phyloP scores from a whole-genome alignment of 2,329 filamentous ascomycete species.

The Rugonectria rugulosa region DNA sequence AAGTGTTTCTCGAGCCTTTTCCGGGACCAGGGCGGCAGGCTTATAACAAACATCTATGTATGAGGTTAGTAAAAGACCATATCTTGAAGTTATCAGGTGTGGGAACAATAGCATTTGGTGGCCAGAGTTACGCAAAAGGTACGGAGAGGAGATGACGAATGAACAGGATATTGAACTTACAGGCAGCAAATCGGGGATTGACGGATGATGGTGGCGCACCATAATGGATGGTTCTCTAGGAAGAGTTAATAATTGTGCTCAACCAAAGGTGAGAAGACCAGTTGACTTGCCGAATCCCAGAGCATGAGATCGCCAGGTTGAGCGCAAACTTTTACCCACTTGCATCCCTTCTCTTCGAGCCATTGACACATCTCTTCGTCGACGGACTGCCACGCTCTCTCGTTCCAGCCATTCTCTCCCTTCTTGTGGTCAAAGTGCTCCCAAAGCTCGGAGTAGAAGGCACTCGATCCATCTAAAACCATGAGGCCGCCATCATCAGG shows the following conservation, averaged over 20 bases:
- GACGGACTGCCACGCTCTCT: neutral
- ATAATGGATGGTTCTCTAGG: neutral
- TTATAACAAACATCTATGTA: slow-evolving; percentile 3
- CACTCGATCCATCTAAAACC: slow-evolving; percentile 2
- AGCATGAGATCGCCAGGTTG: neutral
- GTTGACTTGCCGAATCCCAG: slow-evolving; percentile 4
- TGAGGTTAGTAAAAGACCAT: too few relatives aligned
- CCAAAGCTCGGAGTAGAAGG: neutral
- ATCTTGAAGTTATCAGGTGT: too few relatives aligned
- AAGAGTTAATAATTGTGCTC: neutral
- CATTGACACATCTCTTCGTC: slow-evolving; percentile 2
- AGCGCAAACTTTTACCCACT: neutral
- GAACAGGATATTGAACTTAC: neutral
- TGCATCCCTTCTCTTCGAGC: neutral
- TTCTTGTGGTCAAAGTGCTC: slow-evolving; percentile 5
- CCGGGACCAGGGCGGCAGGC: neutral
- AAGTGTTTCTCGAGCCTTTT: neutral
- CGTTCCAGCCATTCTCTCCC: neutral
- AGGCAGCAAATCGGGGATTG: neutral
- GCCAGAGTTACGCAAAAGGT: too few relatives aligned
- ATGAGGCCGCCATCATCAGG: slow-evolving; percentile 27
- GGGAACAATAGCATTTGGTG: too few relatives aligned
- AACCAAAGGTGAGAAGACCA: too few relatives aligned
- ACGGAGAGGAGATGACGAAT: too few relatives aligned
- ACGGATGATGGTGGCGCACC: neutral